A percentile compares a stretch with the other conserved stretches of the same genome.
phyloP scores from a whole-genome alignment of 2,329 filamentous ascomycete genomes.

The Acrodontium crateriforme region DNA sequence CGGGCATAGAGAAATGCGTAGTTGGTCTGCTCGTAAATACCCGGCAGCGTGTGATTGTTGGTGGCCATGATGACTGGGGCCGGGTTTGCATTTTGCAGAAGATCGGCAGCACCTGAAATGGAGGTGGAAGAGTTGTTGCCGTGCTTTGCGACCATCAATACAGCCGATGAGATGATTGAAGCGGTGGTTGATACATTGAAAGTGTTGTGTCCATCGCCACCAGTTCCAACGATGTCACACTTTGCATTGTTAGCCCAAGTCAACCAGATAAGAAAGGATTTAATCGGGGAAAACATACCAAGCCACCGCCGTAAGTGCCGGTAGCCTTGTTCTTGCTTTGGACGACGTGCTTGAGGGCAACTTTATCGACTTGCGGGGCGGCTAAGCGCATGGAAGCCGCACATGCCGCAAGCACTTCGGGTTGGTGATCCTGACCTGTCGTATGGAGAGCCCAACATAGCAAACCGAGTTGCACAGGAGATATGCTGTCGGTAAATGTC shows the following conservation, averaged over 20 bases:
- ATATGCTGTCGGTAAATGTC: conserved; percentile 82
- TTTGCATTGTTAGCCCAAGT: conserved; percentile 21
- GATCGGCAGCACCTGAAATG: conserved; percentile 86
- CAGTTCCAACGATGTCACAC: conserved; percentile 94
- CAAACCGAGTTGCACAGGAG: conserved; percentile 75
- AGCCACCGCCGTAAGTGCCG: conserved; percentile 65
- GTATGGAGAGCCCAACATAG: conserved; percentile 87
- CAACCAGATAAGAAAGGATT: conserved; percentile 5
- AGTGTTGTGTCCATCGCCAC: conserved; percentile 90
- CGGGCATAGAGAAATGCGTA: conserved; percentile 95
- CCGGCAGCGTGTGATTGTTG: conserved; percentile 53
- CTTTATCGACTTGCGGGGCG: conserved; percentile 55
- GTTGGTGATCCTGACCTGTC: conserved; percentile 67
- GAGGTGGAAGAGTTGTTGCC: conserved; percentile 93
- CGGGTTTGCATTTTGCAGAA: conserved; percentile 63
- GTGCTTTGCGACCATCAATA: conserved; percentile 83
- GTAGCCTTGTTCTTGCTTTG: conserved; percentile 47
- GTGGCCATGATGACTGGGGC: conserved; percentile 64
- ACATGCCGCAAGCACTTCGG: conserved; percentile 76
- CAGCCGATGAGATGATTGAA: conserved; percentile 76
- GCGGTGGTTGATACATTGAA: conserved; percentile 97
- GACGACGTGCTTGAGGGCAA: conserved; percentile 48
- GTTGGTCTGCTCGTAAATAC: conserved; percentile 67
- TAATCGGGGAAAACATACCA: conserved; percentile 43
- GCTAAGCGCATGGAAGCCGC: conserved; percentile 73